phyloP scores from a whole-genome alignment of 495 filamentous ascomycete genomes.

The Aspergillus funiculosus region DNA sequence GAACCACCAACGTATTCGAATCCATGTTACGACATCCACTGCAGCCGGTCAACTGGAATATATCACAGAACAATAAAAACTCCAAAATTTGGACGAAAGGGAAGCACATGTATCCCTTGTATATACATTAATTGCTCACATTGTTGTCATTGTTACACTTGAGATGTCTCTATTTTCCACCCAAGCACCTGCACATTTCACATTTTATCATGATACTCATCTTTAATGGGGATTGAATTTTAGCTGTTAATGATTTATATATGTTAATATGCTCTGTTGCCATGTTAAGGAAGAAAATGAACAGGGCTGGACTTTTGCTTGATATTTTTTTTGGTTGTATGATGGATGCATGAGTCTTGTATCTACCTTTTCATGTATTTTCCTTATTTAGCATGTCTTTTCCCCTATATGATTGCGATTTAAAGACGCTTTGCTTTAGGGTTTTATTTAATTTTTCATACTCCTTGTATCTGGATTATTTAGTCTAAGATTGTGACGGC shows the following conservation, averaged over 20 bases:
- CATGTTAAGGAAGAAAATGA: too few species aligned
- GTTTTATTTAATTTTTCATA: too few species aligned
- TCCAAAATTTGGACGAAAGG: background rate
- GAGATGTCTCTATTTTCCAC: background rate
- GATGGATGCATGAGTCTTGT: too few species aligned
- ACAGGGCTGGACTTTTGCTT: background rate
- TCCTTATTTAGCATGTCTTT: too few species aligned
- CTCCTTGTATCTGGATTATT: too few species aligned
- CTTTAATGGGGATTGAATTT: background rate
- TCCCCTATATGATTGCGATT: too few species aligned
- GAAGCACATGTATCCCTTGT: background rate
- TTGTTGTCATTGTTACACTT: background rate
- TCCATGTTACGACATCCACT: too few species aligned
- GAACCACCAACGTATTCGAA: too few species aligned
- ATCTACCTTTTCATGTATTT: too few species aligned
- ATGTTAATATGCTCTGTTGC: conserved; percentile 10
- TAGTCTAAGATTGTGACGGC: too few species aligned
- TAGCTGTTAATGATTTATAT: conserved; percentile 5
- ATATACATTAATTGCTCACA: background rate
- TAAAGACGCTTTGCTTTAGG: too few species aligned
- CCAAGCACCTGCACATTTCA: background rate
- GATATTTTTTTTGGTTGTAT: conserved; percentile 1
- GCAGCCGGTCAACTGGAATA: too few species aligned
- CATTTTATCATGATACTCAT: conserved; percentile 3
- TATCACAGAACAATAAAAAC: background rate